Evolutionary conservation across 768 basidiomycete genomes (phyloP).

Genomic region (Auriscalpium vulgare): DNA sequence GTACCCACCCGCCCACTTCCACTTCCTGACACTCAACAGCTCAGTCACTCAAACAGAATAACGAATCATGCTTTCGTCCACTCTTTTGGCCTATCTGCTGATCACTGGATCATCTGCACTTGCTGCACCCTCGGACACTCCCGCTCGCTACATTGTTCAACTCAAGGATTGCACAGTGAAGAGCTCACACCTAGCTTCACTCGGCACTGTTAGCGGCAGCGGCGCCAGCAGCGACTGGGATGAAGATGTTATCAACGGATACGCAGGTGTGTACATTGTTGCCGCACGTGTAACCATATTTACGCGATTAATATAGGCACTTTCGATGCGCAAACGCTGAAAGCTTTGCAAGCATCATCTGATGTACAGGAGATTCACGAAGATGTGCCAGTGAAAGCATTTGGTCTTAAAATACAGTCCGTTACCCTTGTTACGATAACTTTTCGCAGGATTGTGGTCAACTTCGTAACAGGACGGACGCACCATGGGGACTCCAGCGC

Average conservation of each 20-base stretch:
- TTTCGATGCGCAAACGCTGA: constrained; percentile 10
- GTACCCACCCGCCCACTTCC: no score
- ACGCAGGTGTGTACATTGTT: constrained; percentile 12
- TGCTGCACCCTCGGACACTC: no score
- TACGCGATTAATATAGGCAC: constrained; percentile 1
- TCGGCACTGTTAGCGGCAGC: constrained; percentile 3
- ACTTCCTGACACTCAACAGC: no score
- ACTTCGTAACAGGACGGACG: constrained; percentile 11
- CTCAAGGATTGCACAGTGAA: constrained; percentile 16
- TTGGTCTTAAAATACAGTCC: constrained; percentile 10
- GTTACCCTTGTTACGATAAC: neutral
- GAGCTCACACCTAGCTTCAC: constrained; percentile 11
- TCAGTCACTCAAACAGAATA: no score
- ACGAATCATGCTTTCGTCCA: no score
- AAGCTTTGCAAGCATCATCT: constrained; percentile 12
- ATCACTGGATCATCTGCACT: no score
- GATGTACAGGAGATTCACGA: constrained; percentile 17
- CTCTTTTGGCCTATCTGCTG: no score
- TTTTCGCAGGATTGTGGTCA: no score
- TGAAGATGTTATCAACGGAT: constrained; percentile 15
- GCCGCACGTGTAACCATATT: neutral
- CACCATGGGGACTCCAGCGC: constrained; percentile 18
- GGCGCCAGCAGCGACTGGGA: constrained; percentile 17
- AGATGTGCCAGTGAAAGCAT: constrained; percentile 13
- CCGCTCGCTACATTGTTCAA: constrained; percentile 16